A percentile compares a stretch with the other conserved stretches of the same genome.
Evolutionary conservation across 1,284 basidiomycete genomes (phyloP).

Genomic region (Mycosarcoma mackinlayi): DNA sequence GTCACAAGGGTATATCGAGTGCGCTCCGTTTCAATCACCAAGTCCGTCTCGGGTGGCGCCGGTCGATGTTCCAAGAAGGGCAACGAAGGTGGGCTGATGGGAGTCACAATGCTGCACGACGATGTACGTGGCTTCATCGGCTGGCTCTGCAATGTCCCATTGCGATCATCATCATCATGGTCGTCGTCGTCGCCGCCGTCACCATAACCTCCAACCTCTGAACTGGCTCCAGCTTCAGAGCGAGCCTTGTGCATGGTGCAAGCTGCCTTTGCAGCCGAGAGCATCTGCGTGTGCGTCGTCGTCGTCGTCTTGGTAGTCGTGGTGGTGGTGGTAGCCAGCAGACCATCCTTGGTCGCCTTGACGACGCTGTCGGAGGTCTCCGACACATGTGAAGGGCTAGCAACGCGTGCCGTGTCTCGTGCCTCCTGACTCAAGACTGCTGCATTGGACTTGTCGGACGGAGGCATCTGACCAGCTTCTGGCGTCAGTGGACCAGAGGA

Average conservation of each 20-base stretch:
- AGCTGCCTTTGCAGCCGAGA: constrained; percentile 1
- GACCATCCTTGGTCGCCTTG: constrained; percentile 15
- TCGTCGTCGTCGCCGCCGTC: neutral
- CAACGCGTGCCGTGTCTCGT: constrained; percentile 1
- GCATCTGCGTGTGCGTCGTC: constrained; percentile 17
- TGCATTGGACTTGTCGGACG: constrained; percentile 12
- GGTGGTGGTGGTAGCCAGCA: constrained; percentile 43
- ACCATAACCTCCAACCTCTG: neutral
- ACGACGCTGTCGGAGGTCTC: constrained; percentile 36
- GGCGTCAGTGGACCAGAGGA: constrained; percentile 30
- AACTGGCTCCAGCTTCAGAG: constrained; percentile 14
- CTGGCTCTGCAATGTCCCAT: constrained; percentile 8
- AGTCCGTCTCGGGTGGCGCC: constrained; percentile 53
- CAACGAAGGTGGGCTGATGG: constrained; percentile 43
- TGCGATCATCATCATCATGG: neutral
- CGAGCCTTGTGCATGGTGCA: constrained; percentile 1
- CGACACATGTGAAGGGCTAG: constrained; percentile 21
- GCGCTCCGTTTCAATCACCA: constrained; percentile 50
- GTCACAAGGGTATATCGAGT: constrained; percentile 44
- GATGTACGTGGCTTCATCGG: constrained; percentile 26
- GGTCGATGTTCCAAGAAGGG: constrained; percentile 55
- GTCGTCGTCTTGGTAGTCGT: constrained; percentile 39
- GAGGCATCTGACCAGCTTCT: constrained; percentile 1
- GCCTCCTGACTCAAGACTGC: constrained; percentile 11
- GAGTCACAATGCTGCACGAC: constrained; percentile 50